phyloP scores from a whole-genome alignment of 495 filamentous ascomycete genomes.

The Aspergillus olivimuriae region DNA sequence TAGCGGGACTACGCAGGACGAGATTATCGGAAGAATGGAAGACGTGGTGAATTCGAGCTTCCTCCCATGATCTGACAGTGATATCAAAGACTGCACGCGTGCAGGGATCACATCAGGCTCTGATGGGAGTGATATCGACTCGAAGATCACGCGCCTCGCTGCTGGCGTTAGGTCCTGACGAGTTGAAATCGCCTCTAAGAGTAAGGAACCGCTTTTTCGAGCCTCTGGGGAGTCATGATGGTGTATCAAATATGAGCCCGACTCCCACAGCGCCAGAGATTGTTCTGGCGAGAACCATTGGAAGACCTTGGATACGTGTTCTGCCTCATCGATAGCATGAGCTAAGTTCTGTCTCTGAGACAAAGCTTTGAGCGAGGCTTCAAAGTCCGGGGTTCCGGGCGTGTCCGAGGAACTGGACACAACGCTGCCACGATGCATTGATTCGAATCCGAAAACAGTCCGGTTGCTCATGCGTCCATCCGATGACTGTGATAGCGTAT shows the following conservation, averaged over 20 bases:
- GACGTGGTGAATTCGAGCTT: constrained; percentile 38
- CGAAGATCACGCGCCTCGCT: constrained; percentile 29
- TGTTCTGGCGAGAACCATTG: constrained; percentile 38
- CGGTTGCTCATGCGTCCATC: constrained; percentile 28
- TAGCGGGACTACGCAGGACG: constrained; percentile 35
- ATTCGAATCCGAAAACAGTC: constrained; percentile 28
- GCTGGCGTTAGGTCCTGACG: constrained; percentile 37
- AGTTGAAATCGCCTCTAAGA: constrained; percentile 34
- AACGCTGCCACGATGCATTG: constrained; percentile 42
- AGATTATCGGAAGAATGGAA: constrained; percentile 36
- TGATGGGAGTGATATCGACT: constrained; percentile 29
- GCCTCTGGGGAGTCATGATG: constrained; percentile 33
- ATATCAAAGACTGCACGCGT: constrained; percentile 35
- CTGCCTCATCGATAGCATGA: constrained; percentile 38
- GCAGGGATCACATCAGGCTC: constrained; percentile 36
- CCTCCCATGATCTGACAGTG: constrained; percentile 40
- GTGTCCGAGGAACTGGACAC: constrained; percentile 41
- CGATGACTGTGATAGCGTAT: constrained; percentile 23
- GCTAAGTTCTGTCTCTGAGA: constrained; percentile 30
- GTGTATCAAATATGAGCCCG: constrained; percentile 33
- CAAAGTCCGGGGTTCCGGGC: constrained; percentile 36
- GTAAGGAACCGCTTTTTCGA: constrained; percentile 28
- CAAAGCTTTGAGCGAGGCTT: constrained; percentile 28
- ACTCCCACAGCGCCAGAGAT: constrained; percentile 37
- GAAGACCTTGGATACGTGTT: constrained; percentile 26